Base-by-base conservation (phyloP, 116 monocot genomes). In the Papilionanthe hybrid region DNA sequence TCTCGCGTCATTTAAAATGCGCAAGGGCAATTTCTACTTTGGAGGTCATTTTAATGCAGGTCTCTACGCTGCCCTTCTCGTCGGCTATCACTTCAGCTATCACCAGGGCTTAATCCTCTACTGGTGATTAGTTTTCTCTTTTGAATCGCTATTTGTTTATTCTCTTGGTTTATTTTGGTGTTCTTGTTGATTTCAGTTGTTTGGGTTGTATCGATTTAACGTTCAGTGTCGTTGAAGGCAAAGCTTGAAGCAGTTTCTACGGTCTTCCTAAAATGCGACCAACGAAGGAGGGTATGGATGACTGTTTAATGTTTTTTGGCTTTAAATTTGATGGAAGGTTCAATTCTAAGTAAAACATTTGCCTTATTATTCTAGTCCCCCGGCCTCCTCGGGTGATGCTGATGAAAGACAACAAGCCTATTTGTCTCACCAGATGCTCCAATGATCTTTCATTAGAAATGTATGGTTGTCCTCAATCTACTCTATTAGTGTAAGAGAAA, bases 391-490 rank as follows among this genome's bases (percentile, higher is more conserved):
- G 20, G 9, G 73, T 73, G 73, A 43, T 73, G 73, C 73, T 73
- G 7, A 44, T 32, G 5, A 29, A 73, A 43, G 73, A 73, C n/a
- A 73, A 43, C 73, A 73, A 73, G 73, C 73, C 73, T 32, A 73
- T 73, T 20, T 73, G 73, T 20, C 73, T 19, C 43, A 73, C 73
- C 43, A 73, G 43, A 44, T 73, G 73, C 43, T 19, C 6, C 9
- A 43, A 44, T 7, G 44, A 43, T 22, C n/a, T 73, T 43, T 28
- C 73, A 0, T 73, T 44, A 1, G 43, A 43, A 41, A 73, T 73
- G 73, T 73, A 73, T 73, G 43, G 41, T 44, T 73, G 10, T 22
- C 73, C 69, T 22, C 15, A 30, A 30, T 44, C 42, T 73, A n/a
- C 41, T 41, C n/a, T 53, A 17, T 17, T 53, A 53, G 13, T 17